Evolutionary conservation across 495 filamentous ascomycete species (phyloP), one percentile per base, ranked within the genome.

Genomic region (Neurospora intermedia): DNA sequence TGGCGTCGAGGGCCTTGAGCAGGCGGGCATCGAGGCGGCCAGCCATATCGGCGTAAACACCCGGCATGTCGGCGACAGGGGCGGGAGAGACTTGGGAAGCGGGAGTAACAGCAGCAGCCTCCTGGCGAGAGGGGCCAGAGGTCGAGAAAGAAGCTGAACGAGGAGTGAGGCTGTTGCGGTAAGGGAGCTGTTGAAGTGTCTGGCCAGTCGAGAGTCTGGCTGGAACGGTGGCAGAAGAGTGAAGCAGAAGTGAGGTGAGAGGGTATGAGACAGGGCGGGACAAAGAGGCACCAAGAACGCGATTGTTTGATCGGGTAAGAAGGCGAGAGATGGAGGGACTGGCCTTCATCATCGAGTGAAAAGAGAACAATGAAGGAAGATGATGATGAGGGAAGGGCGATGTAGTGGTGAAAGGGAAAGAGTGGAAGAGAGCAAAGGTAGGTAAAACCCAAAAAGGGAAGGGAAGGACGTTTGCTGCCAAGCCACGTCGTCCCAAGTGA

Each of bases 1-100:
- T 94, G 42, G 85, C 80, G 38, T 85, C 77, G 5, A 89, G 84
- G n/a, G 94, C 82, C 5, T 88, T 85, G 77, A 89, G 89, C 4
- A 94, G 92, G 69, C 96, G 82, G 5, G 77, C 76, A 38, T 75
- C 54, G 27, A 81, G 35, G 69, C 75, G 73, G 35, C 77, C 78
- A 5, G 72, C 73, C 69, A 80, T 48, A 27, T 74, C n/a, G 35
- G 77, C 70, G 38, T 71, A 78, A 13, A 71, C 48, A 39, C 74
- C 70, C 9, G 38, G 45, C 13, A 23, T 42, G 35, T 69, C 31
- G 42, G 42, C 70, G 18, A 69, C 54, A 7, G 73, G 13, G 41
- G 20, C 20, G 48, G 69, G 42, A 72, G 16, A n/a, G 69, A 16
- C 16, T 54, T 72, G 48, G 71, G 16, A 69, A 35, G 54, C 18